A percentile compares a stretch with the other conserved stretches of the same genome.
Evolutionary conservation across 306 rosid species (phyloP).

Genomic region (Datisca glomerata): DNA sequence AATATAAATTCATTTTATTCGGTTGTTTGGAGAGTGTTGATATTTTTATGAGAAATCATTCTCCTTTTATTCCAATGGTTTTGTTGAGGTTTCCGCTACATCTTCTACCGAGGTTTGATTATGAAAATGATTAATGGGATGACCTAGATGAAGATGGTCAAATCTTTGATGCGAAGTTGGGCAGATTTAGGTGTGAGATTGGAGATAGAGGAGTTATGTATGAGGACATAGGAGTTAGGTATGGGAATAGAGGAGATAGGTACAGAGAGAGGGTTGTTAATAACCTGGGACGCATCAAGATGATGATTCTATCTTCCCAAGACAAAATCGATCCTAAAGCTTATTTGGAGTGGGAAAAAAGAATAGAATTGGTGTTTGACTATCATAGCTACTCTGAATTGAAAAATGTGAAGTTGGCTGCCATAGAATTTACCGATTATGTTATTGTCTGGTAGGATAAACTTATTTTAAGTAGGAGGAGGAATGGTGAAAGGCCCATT

Average conservation of each 20-base stretch:
- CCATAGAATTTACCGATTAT: neutral
- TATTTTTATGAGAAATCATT: too few relatives aligned
- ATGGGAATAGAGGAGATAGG: neutral
- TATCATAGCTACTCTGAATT: neutral
- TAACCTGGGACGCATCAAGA: neutral
- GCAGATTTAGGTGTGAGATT: too few relatives aligned
- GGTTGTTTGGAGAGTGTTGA: too few relatives aligned
- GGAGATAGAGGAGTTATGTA: neutral
- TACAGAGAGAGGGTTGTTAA: neutral
- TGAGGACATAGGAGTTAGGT: neutral
- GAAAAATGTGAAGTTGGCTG: neutral
- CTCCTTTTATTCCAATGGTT: too few relatives aligned
- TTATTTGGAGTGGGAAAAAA: neutral
- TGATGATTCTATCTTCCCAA: neutral
- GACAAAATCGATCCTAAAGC: neutral
- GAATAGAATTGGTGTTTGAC: neutral
- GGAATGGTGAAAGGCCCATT: neutral
- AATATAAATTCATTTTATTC: too few relatives aligned
- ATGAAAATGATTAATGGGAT: too few relatives aligned
- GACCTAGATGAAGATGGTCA: too few relatives aligned
- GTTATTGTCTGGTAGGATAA: slow-evolving; percentile 5
- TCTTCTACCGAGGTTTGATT: too few relatives aligned
- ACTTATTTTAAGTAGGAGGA: neutral
- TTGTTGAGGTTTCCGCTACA: too few relatives aligned
- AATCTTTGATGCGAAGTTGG: too few relatives aligned